Evolutionary conservation across 257 asterid species (phyloP).

Genomic region (Gynochthodes officinalis): DNA sequence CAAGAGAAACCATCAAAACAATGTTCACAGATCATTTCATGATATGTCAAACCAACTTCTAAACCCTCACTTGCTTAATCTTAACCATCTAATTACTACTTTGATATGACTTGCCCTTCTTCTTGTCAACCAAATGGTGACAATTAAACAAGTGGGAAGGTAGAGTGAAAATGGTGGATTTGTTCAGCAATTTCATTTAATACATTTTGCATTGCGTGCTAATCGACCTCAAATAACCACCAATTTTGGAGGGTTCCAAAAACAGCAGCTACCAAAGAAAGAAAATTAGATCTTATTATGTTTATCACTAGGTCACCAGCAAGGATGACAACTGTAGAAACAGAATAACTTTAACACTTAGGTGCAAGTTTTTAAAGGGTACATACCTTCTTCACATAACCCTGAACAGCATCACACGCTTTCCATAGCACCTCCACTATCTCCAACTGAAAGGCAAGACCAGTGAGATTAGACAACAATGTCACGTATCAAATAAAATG

Average conservation of each 20-base stretch:
- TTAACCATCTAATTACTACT: not conserved
- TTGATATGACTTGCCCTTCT: not conserved
- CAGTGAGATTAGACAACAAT: slow-evolving; percentile 11
- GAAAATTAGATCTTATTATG: not conserved
- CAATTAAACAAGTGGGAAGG: not conserved
- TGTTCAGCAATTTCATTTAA: not conserved
- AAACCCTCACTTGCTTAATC: not conserved
- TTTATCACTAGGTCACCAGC: not conserved
- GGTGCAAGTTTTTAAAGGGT: not conserved
- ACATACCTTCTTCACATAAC: slow-evolving; percentile 56
- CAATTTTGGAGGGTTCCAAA: not conserved
- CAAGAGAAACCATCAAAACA: not conserved
- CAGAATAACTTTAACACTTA: not conserved
- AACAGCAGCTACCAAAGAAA: not conserved
- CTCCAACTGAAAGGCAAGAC: slow-evolving; percentile 59
- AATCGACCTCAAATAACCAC: not conserved
- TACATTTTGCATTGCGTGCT: not conserved
- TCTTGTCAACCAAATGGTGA: not conserved
- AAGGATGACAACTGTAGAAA: not conserved
- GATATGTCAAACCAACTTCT: not conserved
- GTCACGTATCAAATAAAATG: not conserved
- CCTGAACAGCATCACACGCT: slow-evolving; percentile 62
- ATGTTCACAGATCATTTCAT: not conserved
- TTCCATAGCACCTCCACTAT: slow-evolving; percentile 73
- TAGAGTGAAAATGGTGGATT: not conserved